A percentile compares a stretch with the other conserved stretches of the same genome.
These are phyloP conservation scores for Solanum chmielewskii DNA, from an alignment of 257 asterid species.

Conservation along the genomic window DNA sequence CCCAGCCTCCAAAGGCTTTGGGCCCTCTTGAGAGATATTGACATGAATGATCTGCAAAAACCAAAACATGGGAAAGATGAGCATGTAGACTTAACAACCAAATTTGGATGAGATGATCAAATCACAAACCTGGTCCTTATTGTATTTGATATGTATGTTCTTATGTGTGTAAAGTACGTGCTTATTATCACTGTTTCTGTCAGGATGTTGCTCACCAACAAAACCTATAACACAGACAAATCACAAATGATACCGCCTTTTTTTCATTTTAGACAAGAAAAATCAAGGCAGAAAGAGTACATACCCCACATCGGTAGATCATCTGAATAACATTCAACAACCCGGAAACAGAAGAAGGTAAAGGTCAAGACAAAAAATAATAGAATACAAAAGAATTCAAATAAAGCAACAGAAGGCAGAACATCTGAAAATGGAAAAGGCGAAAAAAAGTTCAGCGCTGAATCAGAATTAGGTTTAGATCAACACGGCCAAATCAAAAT, in stretches of 20 bases:
- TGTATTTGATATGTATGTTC: slow-evolving; percentile 34
- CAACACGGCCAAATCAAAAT: background rate
- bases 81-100: background rate
- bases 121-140: slow-evolving; percentile 39
- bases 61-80: slow-evolving; percentile 3
- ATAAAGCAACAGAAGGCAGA: background rate
- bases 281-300: slow-evolving; percentile 4
- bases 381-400: background rate
- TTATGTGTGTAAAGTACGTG: slow-evolving; percentile 43
- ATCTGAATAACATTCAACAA: slow-evolving; percentile 43
- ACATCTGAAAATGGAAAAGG: background rate
- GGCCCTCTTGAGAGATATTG: slow-evolving; percentile 76
- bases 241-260: background rate
- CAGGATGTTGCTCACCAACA: slow-evolving; percentile 44
- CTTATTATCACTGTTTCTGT: slow-evolving; percentile 39
- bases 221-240: slow-evolving; percentile 16
- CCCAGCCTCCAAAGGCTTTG: slow-evolving; percentile 78
- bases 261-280: background rate
- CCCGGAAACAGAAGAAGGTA: slow-evolving; percentile 10
- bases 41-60: slow-evolving; percentile 83
- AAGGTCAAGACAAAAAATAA: background rate
- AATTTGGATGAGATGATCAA: background rate
- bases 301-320: slow-evolving; percentile 98
- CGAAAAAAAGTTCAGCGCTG: background rate
- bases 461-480: background rate